These are phyloP conservation scores for Oryza officinalis DNA, from an alignment of 176 grass and related monocot genomes.

Conservation along the genomic window DNA sequence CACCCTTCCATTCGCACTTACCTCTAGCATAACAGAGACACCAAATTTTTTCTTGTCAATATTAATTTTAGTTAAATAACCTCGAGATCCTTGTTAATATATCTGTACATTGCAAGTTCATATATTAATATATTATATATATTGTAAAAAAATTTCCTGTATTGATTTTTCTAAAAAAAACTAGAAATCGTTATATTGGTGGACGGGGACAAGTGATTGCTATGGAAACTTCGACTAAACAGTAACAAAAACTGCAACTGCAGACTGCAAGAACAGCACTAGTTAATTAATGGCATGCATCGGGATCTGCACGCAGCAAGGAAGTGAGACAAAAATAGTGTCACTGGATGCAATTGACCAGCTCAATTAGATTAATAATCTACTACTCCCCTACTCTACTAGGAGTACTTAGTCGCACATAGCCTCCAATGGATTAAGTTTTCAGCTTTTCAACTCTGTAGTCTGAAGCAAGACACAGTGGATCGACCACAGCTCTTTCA, in stretches of 20 bases:
- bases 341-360: neutral
- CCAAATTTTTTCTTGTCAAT: too few relatives aligned
- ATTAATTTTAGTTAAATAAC: too few relatives aligned
- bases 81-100: too few relatives aligned
- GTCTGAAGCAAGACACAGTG: neutral
- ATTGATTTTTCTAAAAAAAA: too few relatives aligned
- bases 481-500: neutral
- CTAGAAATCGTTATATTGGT: too few relatives aligned
- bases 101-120: too few relatives aligned
- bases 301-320: neutral
- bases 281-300: neutral
- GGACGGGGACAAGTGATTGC: neutral
- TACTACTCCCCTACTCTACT: neutral
- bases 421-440: neutral
- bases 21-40: too few relatives aligned
- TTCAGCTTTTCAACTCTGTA: neutral
- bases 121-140: too few relatives aligned
- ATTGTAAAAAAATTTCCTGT: too few relatives aligned
- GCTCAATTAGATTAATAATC: neutral
- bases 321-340: neutral
- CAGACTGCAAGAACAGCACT: neutral
- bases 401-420: neutral
- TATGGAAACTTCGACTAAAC: neutral
- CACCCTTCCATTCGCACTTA: too few relatives aligned
- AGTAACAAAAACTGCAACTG: neutral